These are phyloP conservation scores for Neurospora africana DNA, from an alignment of 495 filamentous ascomycete species.

Conservation along the genomic window DNA sequence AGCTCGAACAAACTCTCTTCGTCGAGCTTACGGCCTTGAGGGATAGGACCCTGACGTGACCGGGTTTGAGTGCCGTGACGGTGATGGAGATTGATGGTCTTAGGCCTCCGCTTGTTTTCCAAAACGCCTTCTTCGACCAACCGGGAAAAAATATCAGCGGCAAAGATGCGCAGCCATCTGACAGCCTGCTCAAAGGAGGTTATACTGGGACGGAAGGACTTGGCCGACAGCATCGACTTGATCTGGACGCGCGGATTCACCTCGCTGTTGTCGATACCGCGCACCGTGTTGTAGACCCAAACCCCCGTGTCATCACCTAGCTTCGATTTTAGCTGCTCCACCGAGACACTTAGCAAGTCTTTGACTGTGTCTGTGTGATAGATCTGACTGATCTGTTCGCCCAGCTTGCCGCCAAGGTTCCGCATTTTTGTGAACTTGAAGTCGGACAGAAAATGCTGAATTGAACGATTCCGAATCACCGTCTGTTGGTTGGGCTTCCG, in stretches of 20 bases:
- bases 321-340: conserved; percentile 69
- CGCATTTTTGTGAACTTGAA: conserved; percentile 96
- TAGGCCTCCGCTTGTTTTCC: conserved; percentile 79
- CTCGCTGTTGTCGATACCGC: conserved; percentile 78
- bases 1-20: conserved; percentile 66
- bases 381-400: conserved; percentile 63
- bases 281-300: conserved; percentile 80
- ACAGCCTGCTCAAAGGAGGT: conserved; percentile 68
- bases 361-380: conserved; percentile 75
- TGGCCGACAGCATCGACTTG: conserved; percentile 97
- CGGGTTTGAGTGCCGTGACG: conserved; percentile 58
- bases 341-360: conserved; percentile 59
- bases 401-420: conserved; percentile 92
- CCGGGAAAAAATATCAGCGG: conserved; percentile 81
- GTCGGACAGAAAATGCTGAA: conserved; percentile 65
- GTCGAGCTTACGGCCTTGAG: conserved; percentile 59
- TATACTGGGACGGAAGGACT: conserved; percentile 84
- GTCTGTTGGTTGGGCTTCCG: conserved; percentile 94
- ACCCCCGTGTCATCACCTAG: conserved; percentile 77
- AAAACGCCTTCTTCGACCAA: conserved; percentile 86
- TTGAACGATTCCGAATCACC: conserved; percentile 72
- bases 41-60: conserved; percentile 66
- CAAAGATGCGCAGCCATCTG: conserved; percentile 86
- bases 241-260: conserved; percentile 88
- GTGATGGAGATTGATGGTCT: conserved; percentile 73